Evolutionary conservation across 2,329 filamentous ascomycete species (phyloP).

Genomic region (Tolypocladium inflatum): DNA sequence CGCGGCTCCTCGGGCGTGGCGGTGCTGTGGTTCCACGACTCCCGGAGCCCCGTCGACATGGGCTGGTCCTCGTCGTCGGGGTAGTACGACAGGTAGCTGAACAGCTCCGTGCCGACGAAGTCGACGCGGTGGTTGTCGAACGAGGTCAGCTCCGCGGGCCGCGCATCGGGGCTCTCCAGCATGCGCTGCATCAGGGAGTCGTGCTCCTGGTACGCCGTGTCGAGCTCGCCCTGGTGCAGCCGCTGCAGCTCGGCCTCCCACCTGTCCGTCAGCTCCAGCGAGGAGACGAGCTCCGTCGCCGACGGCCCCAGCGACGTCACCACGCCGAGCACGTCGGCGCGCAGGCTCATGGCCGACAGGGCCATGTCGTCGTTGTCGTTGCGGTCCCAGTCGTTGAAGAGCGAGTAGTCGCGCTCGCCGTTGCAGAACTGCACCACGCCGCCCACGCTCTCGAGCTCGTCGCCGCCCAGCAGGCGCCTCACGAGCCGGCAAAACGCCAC

Average conservation of each 20-base stretch:
- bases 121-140: constrained; percentile 2
- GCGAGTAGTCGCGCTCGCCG: not conserved
- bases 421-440: constrained; percentile 5
- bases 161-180: constrained; percentile 2
- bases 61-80: constrained; percentile 1
- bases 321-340: constrained; percentile 2
- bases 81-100: constrained; percentile 3
- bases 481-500: constrained; percentile 3
- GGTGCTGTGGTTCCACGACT: constrained; percentile 2
- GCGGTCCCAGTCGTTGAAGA: not conserved
- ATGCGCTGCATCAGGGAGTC: constrained; percentile 4
- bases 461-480: constrained; percentile 5
- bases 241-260: constrained; percentile 7
- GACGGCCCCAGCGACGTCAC: constrained; percentile 4
- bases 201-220: constrained; percentile 4
- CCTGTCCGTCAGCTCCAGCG: constrained; percentile 3
- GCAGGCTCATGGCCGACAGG: constrained; percentile 3
- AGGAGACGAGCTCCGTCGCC: constrained; percentile 3
- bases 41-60: constrained; percentile 1
- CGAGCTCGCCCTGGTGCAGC: constrained; percentile 4
- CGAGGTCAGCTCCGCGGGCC: not conserved
- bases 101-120: constrained; percentile 3
- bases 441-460: constrained; percentile 2
- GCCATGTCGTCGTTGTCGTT: constrained; percentile 1
- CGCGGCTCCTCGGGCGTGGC: constrained; percentile 3